Conservation (phyloP, 2,329 filamentous ascomycete species). For the Colletotrichum sansevieriae region DNA sequence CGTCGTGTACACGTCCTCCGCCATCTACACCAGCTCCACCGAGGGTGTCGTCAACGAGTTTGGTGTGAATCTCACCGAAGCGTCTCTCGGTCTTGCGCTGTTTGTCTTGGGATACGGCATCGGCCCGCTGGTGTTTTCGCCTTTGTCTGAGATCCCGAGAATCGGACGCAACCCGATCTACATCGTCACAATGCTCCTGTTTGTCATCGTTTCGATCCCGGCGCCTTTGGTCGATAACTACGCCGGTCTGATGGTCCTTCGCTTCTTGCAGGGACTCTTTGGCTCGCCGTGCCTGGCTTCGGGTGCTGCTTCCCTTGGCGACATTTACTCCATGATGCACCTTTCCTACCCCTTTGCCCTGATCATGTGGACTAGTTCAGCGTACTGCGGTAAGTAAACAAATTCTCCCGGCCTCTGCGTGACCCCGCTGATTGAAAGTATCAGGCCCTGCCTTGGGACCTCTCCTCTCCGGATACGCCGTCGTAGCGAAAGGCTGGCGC, state of each 20-base stretch:
- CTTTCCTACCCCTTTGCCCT: constrained; percentile 66
- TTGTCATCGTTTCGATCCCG: constrained; percentile 75
- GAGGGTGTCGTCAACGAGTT: constrained; percentile 66
- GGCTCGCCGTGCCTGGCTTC: constrained; percentile 75
- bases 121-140: constrained; percentile 75
- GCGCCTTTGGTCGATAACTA: constrained; percentile 74
- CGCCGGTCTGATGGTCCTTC: constrained; percentile 71
- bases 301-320: constrained; percentile 64
- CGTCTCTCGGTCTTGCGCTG: constrained; percentile 70
- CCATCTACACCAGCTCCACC: constrained; percentile 62
- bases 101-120: constrained; percentile 75
- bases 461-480: constrained; percentile 70
- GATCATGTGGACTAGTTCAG: constrained; percentile 66
- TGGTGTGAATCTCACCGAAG: constrained; percentile 62
- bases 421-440: no score
- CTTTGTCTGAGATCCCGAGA: constrained; percentile 74
- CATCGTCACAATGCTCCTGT: constrained; percentile 75
- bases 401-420: no score
- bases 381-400: constrained; percentile 49
- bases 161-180: constrained; percentile 79
- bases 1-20: constrained; percentile 65
- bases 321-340: constrained; percentile 67
- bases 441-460: constrained; percentile 67
- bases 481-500: constrained; percentile 70
- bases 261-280: constrained; percentile 76